phyloP scores from a whole-genome alignment of 805 yeast species.

The Metschnikowia arizonensis region DNA sequence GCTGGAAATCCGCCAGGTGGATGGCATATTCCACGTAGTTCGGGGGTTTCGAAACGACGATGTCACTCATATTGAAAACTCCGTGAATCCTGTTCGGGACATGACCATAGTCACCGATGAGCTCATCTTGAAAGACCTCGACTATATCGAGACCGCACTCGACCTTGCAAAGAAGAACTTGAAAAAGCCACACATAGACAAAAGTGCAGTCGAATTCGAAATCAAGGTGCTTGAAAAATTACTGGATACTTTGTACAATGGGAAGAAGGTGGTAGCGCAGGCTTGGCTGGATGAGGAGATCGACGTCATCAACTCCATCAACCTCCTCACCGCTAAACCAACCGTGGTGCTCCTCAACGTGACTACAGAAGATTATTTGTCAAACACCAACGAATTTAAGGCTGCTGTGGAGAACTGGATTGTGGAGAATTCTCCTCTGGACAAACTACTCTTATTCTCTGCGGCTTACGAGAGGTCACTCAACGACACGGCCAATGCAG shows the following conservation, averaged over 20 bases:
- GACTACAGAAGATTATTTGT: slow-evolving; percentile 61
- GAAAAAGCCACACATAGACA: slow-evolving; percentile 29
- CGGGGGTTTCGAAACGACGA: slow-evolving; percentile 56
- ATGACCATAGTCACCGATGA: slow-evolving; percentile 47
- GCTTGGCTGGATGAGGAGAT: slow-evolving; percentile 63
- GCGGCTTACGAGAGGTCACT: slow-evolving; percentile 47
- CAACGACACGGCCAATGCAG: slow-evolving; percentile 6
- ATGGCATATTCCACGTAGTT: slow-evolving; percentile 96
- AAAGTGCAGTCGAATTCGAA: slow-evolving; percentile 25
- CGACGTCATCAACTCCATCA: slow-evolving; percentile 62
- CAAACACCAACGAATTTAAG: slow-evolving; percentile 49
- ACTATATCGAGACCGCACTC: slow-evolving; percentile 51
- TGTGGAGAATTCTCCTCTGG: slow-evolving; percentile 57
- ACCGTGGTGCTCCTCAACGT: slow-evolving; percentile 73
- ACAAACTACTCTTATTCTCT: slow-evolving; percentile 34
- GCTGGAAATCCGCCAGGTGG: slow-evolving; percentile 95
- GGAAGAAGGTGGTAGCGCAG: slow-evolving; percentile 56
- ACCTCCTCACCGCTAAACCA: slow-evolving; percentile 85
- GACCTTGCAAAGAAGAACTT: slow-evolving; percentile 27
- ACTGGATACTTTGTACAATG: slow-evolving; percentile 38
- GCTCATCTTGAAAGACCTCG: slow-evolving; percentile 55
- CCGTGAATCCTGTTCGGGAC: slow-evolving; percentile 20
- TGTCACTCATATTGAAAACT: slow-evolving; percentile 19
- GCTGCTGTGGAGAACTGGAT: slow-evolving; percentile 62
- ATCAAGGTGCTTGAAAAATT: slow-evolving; percentile 28